These are phyloP conservation scores for Leishmania turanica DNA, from an alignment of 208 protist species.

Conservation along the genomic window DNA sequence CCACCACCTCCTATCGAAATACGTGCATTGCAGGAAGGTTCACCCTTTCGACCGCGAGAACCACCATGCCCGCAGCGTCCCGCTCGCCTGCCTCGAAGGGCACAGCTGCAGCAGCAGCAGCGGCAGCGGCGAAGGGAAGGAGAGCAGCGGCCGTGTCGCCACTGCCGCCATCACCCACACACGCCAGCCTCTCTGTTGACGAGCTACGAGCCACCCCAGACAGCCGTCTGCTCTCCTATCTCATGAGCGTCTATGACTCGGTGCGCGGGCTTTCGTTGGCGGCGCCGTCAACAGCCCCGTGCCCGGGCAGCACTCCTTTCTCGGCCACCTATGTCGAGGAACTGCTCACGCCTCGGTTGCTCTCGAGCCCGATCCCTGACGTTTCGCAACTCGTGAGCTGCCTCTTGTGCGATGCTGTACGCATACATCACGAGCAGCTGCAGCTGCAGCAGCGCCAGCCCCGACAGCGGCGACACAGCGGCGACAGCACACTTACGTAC, in stretches of 20 bases:
- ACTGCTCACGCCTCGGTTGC: conserved; percentile 57
- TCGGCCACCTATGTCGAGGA: conserved; percentile 35
- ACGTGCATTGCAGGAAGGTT: neutral
- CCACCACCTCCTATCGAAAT: neutral
- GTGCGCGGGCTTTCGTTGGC: conserved; percentile 14
- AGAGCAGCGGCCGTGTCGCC: neutral
- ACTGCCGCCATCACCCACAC: neutral
- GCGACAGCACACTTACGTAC: neutral
- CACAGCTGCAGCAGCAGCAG: neutral
- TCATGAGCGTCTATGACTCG: conserved; percentile 15
- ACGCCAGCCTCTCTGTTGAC: conserved; percentile 7
- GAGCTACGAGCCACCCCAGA: conserved; percentile 30
- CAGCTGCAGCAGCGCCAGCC: conserved; percentile 1
- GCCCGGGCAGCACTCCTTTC: conserved; percentile 20
- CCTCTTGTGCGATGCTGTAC: conserved; percentile 63
- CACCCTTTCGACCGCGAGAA: neutral
- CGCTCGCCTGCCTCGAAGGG: neutral
- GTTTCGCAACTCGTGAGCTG: conserved; percentile 69
- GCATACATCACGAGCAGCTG: conserved; percentile 31
- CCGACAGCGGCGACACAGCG: neutral
- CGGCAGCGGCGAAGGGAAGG: neutral
- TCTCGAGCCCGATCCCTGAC: conserved; percentile 41
- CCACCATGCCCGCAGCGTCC: neutral
- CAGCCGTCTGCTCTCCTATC: conserved; percentile 29
- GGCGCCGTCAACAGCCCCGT: neutral